Evolutionary conservation across 1,284 basidiomycete species (phyloP).

Genomic region (Tranzscheliella williamsii): DNA sequence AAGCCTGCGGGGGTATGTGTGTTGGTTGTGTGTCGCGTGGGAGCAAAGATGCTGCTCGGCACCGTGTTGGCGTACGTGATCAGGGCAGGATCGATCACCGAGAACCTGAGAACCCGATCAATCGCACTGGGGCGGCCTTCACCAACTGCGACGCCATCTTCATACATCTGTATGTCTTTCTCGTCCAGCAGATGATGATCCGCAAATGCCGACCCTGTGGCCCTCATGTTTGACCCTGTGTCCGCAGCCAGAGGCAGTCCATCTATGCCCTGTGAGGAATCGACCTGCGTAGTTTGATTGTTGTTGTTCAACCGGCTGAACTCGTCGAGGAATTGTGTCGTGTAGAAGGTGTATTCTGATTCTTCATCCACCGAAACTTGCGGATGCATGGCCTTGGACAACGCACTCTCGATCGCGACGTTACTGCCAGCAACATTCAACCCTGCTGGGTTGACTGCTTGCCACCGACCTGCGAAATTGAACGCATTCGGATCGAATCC

Average conservation of each 20-base stretch:
- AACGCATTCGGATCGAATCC: constrained; percentile 32
- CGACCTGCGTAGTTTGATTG: background rate
- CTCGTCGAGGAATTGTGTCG: constrained; percentile 33
- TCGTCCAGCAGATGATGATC: constrained; percentile 34
- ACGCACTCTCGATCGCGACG: constrained; percentile 25
- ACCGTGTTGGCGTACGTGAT: constrained; percentile 18
- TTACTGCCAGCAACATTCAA: constrained; percentile 19
- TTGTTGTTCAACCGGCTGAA: constrained; percentile 8
- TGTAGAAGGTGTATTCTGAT: constrained; percentile 36
- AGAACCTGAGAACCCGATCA: constrained; percentile 4
- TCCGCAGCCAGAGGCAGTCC: too few species aligned
- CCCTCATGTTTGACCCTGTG: background rate
- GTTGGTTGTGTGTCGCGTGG: background rate
- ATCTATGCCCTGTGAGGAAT: too few species aligned
- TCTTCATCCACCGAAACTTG: constrained; percentile 32
- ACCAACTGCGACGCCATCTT: constrained; percentile 31
- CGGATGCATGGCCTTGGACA: constrained; percentile 33
- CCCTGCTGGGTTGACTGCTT: constrained; percentile 16
- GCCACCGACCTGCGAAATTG: constrained; percentile 41
- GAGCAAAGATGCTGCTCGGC: background rate
- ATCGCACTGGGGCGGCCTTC: constrained; percentile 8
- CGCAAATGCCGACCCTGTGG: background rate
- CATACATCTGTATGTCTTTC: constrained; percentile 41
- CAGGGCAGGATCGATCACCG: constrained; percentile 26
- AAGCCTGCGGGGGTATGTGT: background rate